Percentiles rank a stretch among this genome's conserved stretches.
Conservation (phyloP, 805 yeast species). For the Lipomyces yamadae region DNA sequence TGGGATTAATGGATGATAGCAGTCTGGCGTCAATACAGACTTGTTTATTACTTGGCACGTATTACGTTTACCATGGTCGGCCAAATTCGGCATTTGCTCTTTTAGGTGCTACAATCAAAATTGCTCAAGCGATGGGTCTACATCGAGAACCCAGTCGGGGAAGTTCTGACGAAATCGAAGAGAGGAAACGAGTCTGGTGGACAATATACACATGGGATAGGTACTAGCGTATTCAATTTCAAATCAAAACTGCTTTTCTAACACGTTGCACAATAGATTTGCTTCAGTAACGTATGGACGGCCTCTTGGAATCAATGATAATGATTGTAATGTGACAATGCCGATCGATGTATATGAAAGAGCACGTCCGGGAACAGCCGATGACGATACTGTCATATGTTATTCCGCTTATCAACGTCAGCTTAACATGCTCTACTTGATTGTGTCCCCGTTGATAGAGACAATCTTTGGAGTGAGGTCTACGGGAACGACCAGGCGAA, state of each 20-base stretch:
- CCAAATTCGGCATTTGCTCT: slow-evolving; percentile 25
- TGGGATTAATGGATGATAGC: slow-evolving; percentile 14
- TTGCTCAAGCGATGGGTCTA: slow-evolving; percentile 23
- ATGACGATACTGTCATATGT: slow-evolving; percentile 4
- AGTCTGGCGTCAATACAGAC: slow-evolving; percentile 29
- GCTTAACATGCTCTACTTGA: slow-evolving; percentile 2
- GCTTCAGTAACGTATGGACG: slow-evolving; percentile 25
- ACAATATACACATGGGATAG: slow-evolving; percentile 3
- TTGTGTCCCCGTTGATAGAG: background rate
- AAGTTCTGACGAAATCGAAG: background rate
- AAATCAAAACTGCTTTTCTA: background rate
- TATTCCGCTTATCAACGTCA: slow-evolving; percentile 1
- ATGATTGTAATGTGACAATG: slow-evolving; percentile 23
- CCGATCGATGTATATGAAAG: slow-evolving; percentile 11
- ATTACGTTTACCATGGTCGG: slow-evolving; percentile 26
- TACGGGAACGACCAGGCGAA: background rate
- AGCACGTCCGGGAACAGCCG: background rate
- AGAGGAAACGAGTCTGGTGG: slow-evolving; percentile 5
- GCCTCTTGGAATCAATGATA: slow-evolving; percentile 20
- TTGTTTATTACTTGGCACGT: slow-evolving; percentile 21
- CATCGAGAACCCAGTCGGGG: slow-evolving; percentile 19
- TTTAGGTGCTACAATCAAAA: slow-evolving; percentile 22
- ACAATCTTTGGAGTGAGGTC: slow-evolving; percentile 1
- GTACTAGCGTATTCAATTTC: background rate
- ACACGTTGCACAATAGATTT: slow-evolving; percentile 9